Evolutionary conservation across 2,329 filamentous ascomycete genomes (phyloP).

Genomic region (Ceratocystis destructans): DNA sequence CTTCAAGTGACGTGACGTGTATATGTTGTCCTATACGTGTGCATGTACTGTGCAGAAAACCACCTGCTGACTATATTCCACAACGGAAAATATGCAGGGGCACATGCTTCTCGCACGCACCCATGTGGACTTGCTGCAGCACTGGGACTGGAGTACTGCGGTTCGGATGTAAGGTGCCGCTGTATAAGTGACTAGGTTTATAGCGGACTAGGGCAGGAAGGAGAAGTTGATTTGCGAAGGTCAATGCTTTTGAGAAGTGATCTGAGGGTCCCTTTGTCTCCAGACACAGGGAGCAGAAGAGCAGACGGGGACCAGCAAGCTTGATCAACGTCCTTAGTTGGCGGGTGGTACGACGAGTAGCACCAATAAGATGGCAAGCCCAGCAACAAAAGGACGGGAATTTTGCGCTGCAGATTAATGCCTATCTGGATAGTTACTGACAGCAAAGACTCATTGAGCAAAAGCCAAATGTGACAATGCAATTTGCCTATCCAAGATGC

Average conservation of each 20-base stretch:
- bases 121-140: background rate
- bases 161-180: background rate
- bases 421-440: background rate
- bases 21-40: too few relatives aligned
- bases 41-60: too few relatives aligned
- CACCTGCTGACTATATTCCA: background rate
- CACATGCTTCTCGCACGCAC: background rate
- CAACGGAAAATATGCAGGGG: background rate
- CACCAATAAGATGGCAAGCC: background rate
- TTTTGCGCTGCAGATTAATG: background rate
- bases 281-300: background rate
- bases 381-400: background rate
- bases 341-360: background rate
- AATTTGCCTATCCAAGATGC: conserved; percentile 4
- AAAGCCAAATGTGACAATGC: background rate
- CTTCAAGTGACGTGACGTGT: too few relatives aligned
- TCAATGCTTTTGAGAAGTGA: conserved; percentile 5
- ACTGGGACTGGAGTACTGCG: background rate
- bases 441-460: background rate
- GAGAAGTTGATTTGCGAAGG: background rate
- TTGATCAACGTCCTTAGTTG: background rate
- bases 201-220: background rate
- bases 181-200: background rate
- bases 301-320: background rate
- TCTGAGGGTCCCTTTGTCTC: background rate